Percentiles rank a stretch among this genome's conserved stretches.
Conservation (phyloP, 2,329 filamentous ascomycete species). For the Ambrosiella beaveri region DNA sequence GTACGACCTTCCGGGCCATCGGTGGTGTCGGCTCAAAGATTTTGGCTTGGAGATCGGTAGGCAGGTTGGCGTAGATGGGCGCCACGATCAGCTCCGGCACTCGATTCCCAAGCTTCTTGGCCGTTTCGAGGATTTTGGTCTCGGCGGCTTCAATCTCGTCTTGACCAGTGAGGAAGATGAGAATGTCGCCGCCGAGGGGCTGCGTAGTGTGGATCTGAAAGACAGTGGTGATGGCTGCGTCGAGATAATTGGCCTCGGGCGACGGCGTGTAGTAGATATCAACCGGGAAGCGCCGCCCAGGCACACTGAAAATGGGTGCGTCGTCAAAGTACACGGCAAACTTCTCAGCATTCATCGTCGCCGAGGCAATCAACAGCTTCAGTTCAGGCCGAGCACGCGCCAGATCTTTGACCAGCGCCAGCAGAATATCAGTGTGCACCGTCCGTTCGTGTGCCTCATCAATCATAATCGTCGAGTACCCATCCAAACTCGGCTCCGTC, state of each 20-base stretch:
- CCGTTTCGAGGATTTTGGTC: conserved; percentile 68
- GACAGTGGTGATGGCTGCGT: conserved; percentile 77
- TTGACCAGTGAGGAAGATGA: conserved; percentile 89
- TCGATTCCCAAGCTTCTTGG: conserved; percentile 67
- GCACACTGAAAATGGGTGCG: conserved; percentile 86
- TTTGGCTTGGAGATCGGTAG: conserved; percentile 75
- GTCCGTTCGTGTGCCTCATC: conserved; percentile 95
- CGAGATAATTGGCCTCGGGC: conserved; percentile 86
- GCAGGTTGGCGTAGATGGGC: conserved; percentile 87
- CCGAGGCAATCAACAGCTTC: conserved; percentile 81
- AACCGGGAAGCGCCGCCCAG: conserved; percentile 73
- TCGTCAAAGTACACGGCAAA: conserved; percentile 86
- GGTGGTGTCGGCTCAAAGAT: conserved; percentile 89
- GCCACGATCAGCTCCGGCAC: conserved; percentile 77
- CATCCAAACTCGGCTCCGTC: conserved; percentile 66
- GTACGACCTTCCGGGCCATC: conserved; percentile 71
- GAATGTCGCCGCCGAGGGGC: conserved; percentile 59
- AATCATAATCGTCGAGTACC: conserved; percentile 83
- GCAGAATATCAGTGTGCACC: conserved; percentile 74
- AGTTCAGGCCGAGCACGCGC: conserved; percentile 67
- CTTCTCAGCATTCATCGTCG: conserved; percentile 85
- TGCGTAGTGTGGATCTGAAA: conserved; percentile 91
- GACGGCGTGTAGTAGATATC: conserved; percentile 81
- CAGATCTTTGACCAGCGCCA: conserved; percentile 79
- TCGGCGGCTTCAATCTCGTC: conserved; percentile 89